Conservation (phyloP, 139 green algal genomes). For the Micractinium conductrix region DNA sequence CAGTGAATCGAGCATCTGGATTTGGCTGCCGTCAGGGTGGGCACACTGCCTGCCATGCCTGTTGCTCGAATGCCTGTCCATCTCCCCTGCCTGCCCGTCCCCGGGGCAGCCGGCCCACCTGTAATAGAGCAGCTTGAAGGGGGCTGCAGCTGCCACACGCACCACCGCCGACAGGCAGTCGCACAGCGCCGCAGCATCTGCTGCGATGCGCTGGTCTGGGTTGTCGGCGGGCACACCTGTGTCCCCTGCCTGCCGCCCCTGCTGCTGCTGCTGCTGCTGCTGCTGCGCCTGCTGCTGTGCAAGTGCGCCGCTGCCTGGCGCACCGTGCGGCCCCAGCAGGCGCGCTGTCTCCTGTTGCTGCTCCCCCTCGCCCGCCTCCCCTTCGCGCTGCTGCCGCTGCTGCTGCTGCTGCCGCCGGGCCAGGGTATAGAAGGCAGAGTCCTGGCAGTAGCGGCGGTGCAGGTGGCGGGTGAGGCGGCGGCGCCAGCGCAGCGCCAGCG, state of each 20-base stretch:
- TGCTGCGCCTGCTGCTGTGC: not conserved
- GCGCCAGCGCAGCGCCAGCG: slow-evolving; percentile 41
- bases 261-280: not conserved
- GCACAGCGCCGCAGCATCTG: slow-evolving; percentile 56
- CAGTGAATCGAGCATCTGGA: too few species aligned
- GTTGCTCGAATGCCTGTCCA: too few species aligned
- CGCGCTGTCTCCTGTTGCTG: not conserved
- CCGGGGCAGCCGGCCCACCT: not conserved
- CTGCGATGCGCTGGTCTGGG: slow-evolving; percentile 84
- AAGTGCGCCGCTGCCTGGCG: not conserved
- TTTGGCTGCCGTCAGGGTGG: too few species aligned
- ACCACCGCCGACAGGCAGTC: slow-evolving; percentile 32
- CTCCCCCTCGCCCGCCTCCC: not conserved
- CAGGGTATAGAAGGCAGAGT: slow-evolving; percentile 33
- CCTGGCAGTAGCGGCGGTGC: slow-evolving; percentile 46
- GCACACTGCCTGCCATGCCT: too few species aligned
- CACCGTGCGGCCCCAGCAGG: not conserved
- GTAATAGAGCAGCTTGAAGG: slow-evolving; percentile 58
- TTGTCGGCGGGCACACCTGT: slow-evolving; percentile 73
- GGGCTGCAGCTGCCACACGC: slow-evolving; percentile 36
- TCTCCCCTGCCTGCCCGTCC: too few species aligned
- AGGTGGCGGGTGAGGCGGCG: slow-evolving; percentile 16
- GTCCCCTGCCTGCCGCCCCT: not conserved
- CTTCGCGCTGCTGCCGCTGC: too few species aligned
- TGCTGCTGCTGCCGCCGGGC: not conserved